These are phyloP conservation scores for Cyclaneusma minus DNA, from an alignment of 2,329 filamentous ascomycete genomes.

Conservation along the genomic window DNA sequence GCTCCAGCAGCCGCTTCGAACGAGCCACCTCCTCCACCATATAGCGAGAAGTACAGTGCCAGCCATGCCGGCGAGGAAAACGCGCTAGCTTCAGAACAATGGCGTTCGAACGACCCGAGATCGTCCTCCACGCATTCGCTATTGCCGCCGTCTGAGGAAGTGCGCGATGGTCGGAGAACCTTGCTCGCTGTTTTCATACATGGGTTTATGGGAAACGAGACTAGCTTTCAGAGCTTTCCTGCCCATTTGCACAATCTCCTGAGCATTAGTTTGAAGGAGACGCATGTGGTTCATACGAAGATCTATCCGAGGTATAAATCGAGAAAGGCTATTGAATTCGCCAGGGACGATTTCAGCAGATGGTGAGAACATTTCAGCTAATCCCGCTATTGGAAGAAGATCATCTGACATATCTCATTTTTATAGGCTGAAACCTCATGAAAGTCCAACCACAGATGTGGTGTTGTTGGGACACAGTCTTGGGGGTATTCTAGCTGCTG, in stretches of 20 bases:
- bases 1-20: no score
- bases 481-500: slow-evolving; percentile 70
- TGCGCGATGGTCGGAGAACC: slow-evolving; percentile 24
- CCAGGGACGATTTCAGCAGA: slow-evolving; percentile 65
- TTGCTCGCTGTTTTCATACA: slow-evolving; percentile 75
- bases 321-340: slow-evolving; percentile 54
- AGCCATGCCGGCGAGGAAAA: no score
- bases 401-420: slow-evolving; percentile 5
- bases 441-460: slow-evolving; percentile 58
- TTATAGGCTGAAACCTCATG: slow-evolving; percentile 56
- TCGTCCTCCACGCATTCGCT: slow-evolving; percentile 19
- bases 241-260: slow-evolving; percentile 71
- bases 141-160: slow-evolving; percentile 12
- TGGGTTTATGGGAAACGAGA: slow-evolving; percentile 79
- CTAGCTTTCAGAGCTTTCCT: slow-evolving; percentile 77
- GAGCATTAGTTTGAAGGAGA: slow-evolving; percentile 47
- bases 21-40: no score
- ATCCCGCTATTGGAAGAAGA: slow-evolving; percentile 2
- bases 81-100: no score
- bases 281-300: slow-evolving; percentile 74
- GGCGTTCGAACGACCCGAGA: slow-evolving; percentile 18
- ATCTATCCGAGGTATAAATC: slow-evolving; percentile 72
- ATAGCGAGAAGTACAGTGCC: no score
- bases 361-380: slow-evolving; percentile 34
- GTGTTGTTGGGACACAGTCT: slow-evolving; percentile 80